These are phyloP conservation scores for Boletus reticulatus DNA, from an alignment of 768 basidiomycete genomes.

Conservation along the genomic window DNA sequence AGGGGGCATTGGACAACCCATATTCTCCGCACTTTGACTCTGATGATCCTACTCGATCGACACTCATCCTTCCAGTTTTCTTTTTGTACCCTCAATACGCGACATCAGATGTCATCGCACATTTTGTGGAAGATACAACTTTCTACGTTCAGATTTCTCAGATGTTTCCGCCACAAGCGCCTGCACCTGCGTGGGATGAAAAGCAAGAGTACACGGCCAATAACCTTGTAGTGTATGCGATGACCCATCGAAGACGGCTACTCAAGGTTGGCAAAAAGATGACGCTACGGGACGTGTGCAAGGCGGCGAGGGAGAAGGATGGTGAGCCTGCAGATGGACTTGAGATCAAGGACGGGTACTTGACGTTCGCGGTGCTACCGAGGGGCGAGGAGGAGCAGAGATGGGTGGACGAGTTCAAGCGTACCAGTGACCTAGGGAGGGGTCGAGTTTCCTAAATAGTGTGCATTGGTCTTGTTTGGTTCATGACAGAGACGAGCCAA, in stretches of 20 bases:
- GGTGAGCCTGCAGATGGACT: constrained; percentile 72
- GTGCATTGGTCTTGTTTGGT: constrained; percentile 32
- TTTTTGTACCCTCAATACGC: constrained; percentile 91
- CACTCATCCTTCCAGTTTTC: constrained; percentile 82
- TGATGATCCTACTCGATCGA: constrained; percentile 55
- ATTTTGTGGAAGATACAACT: constrained; percentile 82
- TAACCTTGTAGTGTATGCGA: constrained; percentile 78
- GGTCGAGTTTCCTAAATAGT: constrained; percentile 15
- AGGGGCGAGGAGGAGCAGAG: constrained; percentile 73
- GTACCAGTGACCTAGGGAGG: constrained; percentile 29
- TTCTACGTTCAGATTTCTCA: constrained; percentile 72
- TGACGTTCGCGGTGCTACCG: constrained; percentile 77
- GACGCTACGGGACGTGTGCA: constrained; percentile 76
- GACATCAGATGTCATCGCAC: constrained; percentile 84
- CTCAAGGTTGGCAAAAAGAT: constrained; percentile 92
- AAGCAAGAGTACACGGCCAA: constrained; percentile 62
- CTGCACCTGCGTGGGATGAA: constrained; percentile 74
- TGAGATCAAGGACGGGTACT: constrained; percentile 77
- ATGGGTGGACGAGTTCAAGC: constrained; percentile 91
- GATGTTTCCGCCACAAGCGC: constrained; percentile 79
- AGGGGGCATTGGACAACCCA: constrained; percentile 49
- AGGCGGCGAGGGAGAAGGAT: constrained; percentile 56
- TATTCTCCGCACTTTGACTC: constrained; percentile 65
- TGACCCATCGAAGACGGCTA: constrained; percentile 70
- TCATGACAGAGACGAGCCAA: constrained; percentile 5